Base-by-base conservation (phyloP, 495 filamentous ascomycete genomes). In the Daldinia grandis region DNA sequence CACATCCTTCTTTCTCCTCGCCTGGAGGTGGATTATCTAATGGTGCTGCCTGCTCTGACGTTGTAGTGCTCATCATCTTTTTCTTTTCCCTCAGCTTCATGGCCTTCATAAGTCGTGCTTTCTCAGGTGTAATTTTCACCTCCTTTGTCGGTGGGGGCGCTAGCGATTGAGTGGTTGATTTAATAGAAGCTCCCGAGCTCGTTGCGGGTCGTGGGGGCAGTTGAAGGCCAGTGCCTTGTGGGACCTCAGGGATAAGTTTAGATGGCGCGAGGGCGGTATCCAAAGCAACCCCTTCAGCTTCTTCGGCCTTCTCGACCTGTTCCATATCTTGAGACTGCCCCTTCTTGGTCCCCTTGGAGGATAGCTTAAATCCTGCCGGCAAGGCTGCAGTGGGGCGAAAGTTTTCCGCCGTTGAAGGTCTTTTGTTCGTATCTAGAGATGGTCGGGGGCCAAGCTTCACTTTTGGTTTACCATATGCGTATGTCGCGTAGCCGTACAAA, bases 91-190 rank as follows among this genome's bases (percentile, higher is more conserved):
- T 86, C 49, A 98, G 81, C 71, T 98, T 91, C 77, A 98, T 84
- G 5, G 95, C 95, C 81, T 95, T 97, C 93, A 97, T 92, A 64
- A 99, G 82, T 68, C 94, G 87, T 71, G 91, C 88, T 77, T 97
- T 97, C 76, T 98, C 95, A 0, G 93, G 92, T 0, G 93, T 95
- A 74, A 96, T 88, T 15, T 87, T 85, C 30, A 86, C 85, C 12
- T 88, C 85, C 66, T 85, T 88, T 47, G 68, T 71, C 8, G 79
- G 58, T 15, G 76, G 62, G 30, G 78, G 71, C 21, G 77, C 73
- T 40, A 81, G 64, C 0, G 80, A 72, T 31, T 77, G 73, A 30
- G 77, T 68, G 75, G 82, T 76, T 71, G 85, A 76, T 40, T 82
- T 82, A 62, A 82, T 62, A 47, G 80, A 82, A 74, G 78, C 75